Conservation (phyloP, 2,329 filamentous ascomycete genomes). For the Aurifilum marmelostoma region DNA sequence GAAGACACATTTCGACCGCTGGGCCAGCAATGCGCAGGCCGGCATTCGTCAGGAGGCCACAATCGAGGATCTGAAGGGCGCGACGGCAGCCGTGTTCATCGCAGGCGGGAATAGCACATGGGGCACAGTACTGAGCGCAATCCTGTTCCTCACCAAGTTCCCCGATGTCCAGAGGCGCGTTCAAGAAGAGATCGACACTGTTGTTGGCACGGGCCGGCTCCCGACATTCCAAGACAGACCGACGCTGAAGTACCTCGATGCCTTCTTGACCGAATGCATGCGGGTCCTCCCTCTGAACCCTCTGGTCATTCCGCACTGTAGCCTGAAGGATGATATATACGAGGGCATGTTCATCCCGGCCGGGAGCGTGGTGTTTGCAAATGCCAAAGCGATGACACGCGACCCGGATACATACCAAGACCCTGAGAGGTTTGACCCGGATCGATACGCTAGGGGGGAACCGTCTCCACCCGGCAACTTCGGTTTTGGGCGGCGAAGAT, state of each 20-base stretch:
- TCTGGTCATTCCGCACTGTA: constrained; percentile 57
- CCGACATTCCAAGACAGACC: constrained; percentile 51
- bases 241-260: constrained; percentile 48
- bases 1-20: constrained; percentile 37
- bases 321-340: constrained; percentile 59
- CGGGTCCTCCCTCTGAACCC: constrained; percentile 51
- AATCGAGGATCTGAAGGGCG: constrained; percentile 52
- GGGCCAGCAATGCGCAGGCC: constrained; percentile 35
- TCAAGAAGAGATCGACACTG: constrained; percentile 49
- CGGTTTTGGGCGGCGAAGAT: constrained; percentile 54
- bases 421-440: constrained; percentile 50
- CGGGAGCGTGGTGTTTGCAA: constrained; percentile 46
- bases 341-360: constrained; percentile 59
- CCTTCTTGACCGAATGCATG: constrained; percentile 50
- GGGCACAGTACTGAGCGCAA: constrained; percentile 45
- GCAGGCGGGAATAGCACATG: constrained; percentile 52
- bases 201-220: constrained; percentile 49
- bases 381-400: constrained; percentile 49
- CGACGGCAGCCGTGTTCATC: constrained; percentile 51
- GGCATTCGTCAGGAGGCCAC: constrained; percentile 40
- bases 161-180: constrained; percentile 52
- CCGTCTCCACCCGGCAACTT: constrained; percentile 52
- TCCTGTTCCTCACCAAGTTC: constrained; percentile 47
- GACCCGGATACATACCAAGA: constrained; percentile 45
- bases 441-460: constrained; percentile 50